Evolutionary conservation across 805 yeast genomes (phyloP).

Genomic region (Candida michaelii): DNA sequence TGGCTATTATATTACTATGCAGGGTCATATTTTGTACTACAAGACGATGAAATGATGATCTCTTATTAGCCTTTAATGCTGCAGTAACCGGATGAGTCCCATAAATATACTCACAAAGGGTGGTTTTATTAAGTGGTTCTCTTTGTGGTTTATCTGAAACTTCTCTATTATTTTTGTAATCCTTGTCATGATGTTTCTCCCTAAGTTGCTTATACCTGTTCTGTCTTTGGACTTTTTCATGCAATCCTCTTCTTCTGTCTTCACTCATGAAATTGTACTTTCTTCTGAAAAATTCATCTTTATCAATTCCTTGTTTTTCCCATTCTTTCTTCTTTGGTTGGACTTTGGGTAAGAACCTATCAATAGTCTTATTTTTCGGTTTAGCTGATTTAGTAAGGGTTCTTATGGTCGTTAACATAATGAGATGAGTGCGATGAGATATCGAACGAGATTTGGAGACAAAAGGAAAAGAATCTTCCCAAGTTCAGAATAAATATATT

Average conservation of each 20-base stretch:
- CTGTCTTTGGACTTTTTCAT: slow-evolving; percentile 12
- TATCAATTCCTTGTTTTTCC: slow-evolving; percentile 36
- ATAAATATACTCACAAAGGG: slow-evolving; percentile 61
- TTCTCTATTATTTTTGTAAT: background rate
- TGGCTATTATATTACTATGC: slow-evolving; percentile 46
- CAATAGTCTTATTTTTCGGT: slow-evolving; percentile 18
- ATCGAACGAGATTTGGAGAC: too few relatives aligned
- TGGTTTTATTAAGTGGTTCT: slow-evolving; percentile 8
- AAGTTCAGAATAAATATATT: background rate
- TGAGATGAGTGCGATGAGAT: slow-evolving; percentile 4
- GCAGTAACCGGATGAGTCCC: slow-evolving; percentile 78
- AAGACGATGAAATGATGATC: slow-evolving; percentile 54
- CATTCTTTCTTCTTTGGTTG: slow-evolving; percentile 26
- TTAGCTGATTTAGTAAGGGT: slow-evolving; percentile 1
- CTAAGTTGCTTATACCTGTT: slow-evolving; percentile 8
- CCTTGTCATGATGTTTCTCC: background rate
- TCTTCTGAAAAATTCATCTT: slow-evolving; percentile 38
- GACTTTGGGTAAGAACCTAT: slow-evolving; percentile 24
- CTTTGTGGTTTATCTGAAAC: slow-evolving; percentile 1
- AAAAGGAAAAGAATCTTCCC: too few relatives aligned
- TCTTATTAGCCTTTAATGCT: slow-evolving; percentile 56
- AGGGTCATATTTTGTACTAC: slow-evolving; percentile 26
- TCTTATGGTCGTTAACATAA: slow-evolving; percentile 2
- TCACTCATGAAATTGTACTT: slow-evolving; percentile 28
- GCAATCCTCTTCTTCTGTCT: slow-evolving; percentile 8